Evolutionary conservation across 805 yeast genomes (phyloP).

Genomic region (Komagataella ulmi): DNA sequence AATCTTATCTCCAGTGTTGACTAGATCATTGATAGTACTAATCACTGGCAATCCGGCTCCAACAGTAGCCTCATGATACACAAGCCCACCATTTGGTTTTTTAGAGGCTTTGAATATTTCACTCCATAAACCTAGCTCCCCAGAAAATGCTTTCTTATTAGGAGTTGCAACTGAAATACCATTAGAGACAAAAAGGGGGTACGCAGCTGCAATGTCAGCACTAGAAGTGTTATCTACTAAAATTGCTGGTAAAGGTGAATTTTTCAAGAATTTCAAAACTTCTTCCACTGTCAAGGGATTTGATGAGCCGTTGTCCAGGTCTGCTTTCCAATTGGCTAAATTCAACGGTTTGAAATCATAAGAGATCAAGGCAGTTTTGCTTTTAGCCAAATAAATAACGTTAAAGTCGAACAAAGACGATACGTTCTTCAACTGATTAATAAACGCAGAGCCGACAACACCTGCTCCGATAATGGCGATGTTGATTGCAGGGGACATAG

Average conservation of each 20-base stretch:
- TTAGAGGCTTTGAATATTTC: slow-evolving; percentile 46
- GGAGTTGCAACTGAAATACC: slow-evolving; percentile 97
- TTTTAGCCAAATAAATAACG: slow-evolving; percentile 69
- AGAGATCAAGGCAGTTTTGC: slow-evolving; percentile 56
- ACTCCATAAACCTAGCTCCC: slow-evolving; percentile 65
- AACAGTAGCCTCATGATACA: slow-evolving; percentile 96
- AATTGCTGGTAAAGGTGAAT: slow-evolving; percentile 63
- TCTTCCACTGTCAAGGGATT: slow-evolving; percentile 42
- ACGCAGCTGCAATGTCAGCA: slow-evolving; percentile 59
- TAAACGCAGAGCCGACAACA: slow-evolving; percentile 87
- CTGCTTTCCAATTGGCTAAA: slow-evolving; percentile 41
- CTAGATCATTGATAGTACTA: slow-evolving; percentile 76
- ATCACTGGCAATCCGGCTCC: slow-evolving; percentile 97
- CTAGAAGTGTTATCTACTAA: slow-evolving; percentile 92
- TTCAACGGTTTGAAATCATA: slow-evolving; percentile 62
- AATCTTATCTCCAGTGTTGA: slow-evolving; percentile 87
- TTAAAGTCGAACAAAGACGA: slow-evolving; percentile 49
- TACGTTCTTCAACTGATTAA: slow-evolving; percentile 61
- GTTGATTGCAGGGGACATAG: slow-evolving; percentile 40
- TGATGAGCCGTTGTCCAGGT: slow-evolving; percentile 29
- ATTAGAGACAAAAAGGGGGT: slow-evolving; percentile 56
- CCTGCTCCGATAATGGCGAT: slow-evolving; percentile 80
- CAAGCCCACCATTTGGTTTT: slow-evolving; percentile 52
- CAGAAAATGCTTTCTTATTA: slow-evolving; percentile 92
- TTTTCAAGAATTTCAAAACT: slow-evolving; percentile 47